Base-by-base conservation (phyloP, 305 asterid genomes). In the Rubia balearica region DNA sequence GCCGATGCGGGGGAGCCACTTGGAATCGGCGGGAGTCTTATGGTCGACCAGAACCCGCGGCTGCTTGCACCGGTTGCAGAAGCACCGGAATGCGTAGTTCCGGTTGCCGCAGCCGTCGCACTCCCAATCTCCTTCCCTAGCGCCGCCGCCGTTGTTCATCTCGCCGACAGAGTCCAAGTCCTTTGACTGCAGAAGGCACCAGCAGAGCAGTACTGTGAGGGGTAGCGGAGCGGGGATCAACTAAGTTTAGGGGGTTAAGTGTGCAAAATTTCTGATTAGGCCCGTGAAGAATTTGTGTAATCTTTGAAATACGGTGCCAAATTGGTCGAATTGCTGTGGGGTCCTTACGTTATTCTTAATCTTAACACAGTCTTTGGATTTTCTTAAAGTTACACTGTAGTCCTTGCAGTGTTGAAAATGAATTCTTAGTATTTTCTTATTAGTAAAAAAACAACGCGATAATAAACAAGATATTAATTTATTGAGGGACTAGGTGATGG, bases 1-100 rank as follows among this genome's bases (percentile, higher is more conserved):
- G 70, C 97, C 97, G 69, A 91, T 85, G 45, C 97, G 92, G 40
- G 97, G 97, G 71, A 87, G 89, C 96, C 97, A 89, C 76, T 89
- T 91, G 73, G 96, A 89, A 83, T 89, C 87, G 71, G 88, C 78
- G 13, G 96, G 96, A 68, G 96, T 89, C 72, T 80, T 84, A 78
- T 72, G 75, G 79, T 89, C 96, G 24, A 89, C 98, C 69, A 91
- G 89, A 48, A 89, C 87, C 43, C 94, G 96, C 24, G 96, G 96
- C 81, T 88, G 96, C 80, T 89, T 91, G 80, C 96, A 89, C 61
- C 92, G 84, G 74, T 89, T 91, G 80, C 96, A 91, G 78, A 89
- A 86, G 77, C 90, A 81, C 80, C 97, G 81, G 78, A 89, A 89
- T 24, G 96, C 95, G 75, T 89, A 89, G 76, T 91, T 91, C 68